phyloP scores from a whole-genome alignment of 2,329 filamentous ascomycete genomes.

The Penicillium sp. region DNA sequence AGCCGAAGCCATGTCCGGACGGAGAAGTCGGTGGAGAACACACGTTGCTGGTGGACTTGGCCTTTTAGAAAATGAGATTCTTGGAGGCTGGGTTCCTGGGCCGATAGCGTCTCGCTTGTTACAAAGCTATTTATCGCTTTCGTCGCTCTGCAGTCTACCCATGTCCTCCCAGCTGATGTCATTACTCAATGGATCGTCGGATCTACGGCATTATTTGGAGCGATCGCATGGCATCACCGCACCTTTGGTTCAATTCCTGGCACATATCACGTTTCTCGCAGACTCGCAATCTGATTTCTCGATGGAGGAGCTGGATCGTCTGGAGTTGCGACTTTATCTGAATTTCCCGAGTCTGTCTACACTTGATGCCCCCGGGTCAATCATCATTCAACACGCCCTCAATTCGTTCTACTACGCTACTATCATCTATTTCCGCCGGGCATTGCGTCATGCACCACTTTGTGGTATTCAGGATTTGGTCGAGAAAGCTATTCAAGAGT shows the following conservation, averaged over 20 bases:
- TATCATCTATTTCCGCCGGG: slow-evolving; percentile 45
- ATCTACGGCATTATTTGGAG: slow-evolving; percentile 35
- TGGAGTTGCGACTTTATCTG: slow-evolving; percentile 41
- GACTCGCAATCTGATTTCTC: slow-evolving; percentile 28
- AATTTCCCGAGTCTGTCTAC: slow-evolving; percentile 35
- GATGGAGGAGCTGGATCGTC: slow-evolving; percentile 34
- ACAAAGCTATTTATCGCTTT: slow-evolving; percentile 39
- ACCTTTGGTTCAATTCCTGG: slow-evolving; percentile 36
- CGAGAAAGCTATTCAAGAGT: slow-evolving; percentile 38
- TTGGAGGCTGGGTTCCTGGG: slow-evolving; percentile 28
- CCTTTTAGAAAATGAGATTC: slow-evolving; percentile 31
- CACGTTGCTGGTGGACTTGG: slow-evolving; percentile 33
- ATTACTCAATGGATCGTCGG: slow-evolving; percentile 29
- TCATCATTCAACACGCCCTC: slow-evolving; percentile 35
- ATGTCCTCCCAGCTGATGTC: slow-evolving; percentile 32
- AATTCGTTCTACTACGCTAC: slow-evolving; percentile 47
- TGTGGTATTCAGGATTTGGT: slow-evolving; percentile 40
- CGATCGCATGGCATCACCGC: slow-evolving; percentile 38
- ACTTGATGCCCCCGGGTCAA: slow-evolving; percentile 26
- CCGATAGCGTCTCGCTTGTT: slow-evolving; percentile 29
- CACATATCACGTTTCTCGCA: slow-evolving; percentile 34
- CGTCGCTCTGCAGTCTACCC: slow-evolving; percentile 37
- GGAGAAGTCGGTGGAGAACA: slow-evolving; percentile 34
- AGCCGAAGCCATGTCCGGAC: slow-evolving; percentile 36
- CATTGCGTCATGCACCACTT: slow-evolving; percentile 33